Evolutionary conservation across 352 stramenopile genomes (phyloP).

Genomic region (Plasmopara muralis): DNA sequence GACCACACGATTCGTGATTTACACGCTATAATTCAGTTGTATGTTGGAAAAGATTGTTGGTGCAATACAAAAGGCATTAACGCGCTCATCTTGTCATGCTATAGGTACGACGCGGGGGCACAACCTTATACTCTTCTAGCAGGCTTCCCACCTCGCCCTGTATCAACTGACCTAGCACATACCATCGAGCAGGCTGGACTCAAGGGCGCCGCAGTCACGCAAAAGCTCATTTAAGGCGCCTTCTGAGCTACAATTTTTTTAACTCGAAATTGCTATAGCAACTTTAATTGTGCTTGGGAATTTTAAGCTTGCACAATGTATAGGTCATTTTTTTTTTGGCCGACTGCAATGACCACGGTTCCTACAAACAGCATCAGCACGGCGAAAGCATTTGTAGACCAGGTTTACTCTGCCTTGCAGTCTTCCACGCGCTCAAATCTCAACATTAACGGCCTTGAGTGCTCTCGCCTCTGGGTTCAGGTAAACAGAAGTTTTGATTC

Average conservation of each 20-base stretch:
- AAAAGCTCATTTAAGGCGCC: constrained; percentile 80
- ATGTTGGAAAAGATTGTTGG: constrained; percentile 14
- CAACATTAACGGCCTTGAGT: constrained; percentile 53
- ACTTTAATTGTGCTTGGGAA: not conserved
- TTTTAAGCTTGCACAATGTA: constrained; percentile 6
- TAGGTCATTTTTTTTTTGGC: constrained; percentile 1
- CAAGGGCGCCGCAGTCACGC: constrained; percentile 86
- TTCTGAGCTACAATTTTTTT: not conserved
- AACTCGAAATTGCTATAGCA: too few species aligned
- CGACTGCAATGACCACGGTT: constrained; percentile 2
- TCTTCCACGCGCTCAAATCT: constrained; percentile 31
- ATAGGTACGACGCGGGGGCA: constrained; percentile 58
- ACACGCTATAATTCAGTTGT: constrained; percentile 82
- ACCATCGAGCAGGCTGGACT: constrained; percentile 89
- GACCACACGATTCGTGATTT: constrained; percentile 84
- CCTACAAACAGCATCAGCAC: constrained; percentile 27
- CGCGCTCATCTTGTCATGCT: constrained; percentile 3
- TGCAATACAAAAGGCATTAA: not conserved
- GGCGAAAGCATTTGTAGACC: constrained; percentile 51
- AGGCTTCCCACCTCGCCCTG: constrained; percentile 87
- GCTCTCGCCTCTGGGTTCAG: constrained; percentile 73
- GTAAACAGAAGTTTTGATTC: constrained; percentile 12
- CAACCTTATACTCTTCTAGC: constrained; percentile 87
- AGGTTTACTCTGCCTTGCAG: constrained; percentile 43
- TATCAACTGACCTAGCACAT: constrained; percentile 74